phyloP scores from a whole-genome alignment of 768 basidiomycete species.

The Mycena rosella region DNA sequence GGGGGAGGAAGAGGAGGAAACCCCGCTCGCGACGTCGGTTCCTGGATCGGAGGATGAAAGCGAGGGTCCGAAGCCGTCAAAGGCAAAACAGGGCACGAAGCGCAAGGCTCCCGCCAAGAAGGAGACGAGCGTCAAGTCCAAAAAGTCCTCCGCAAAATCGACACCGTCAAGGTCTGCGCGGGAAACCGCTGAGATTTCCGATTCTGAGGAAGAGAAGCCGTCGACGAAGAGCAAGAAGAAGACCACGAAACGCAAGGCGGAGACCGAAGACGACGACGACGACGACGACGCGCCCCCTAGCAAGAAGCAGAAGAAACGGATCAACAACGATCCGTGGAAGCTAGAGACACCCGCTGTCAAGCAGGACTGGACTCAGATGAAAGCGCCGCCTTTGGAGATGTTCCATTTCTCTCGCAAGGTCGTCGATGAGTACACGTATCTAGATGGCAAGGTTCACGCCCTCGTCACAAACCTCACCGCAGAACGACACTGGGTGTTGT shows the following conservation, averaged over 20 bases:
- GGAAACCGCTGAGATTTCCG: conserved; percentile 23
- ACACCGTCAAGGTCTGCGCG: conserved; percentile 28
- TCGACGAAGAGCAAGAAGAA: conserved; percentile 52
- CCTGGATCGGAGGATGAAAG: conserved; percentile 52
- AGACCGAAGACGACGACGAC: conserved; percentile 49
- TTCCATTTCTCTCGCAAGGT: conserved; percentile 93
- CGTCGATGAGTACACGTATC: conserved; percentile 95
- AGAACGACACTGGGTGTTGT: conserved; percentile 93
- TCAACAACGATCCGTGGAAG: conserved; percentile 84
- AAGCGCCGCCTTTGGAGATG: conserved; percentile 88
- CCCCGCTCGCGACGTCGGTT: conserved; percentile 35
- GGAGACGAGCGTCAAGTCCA: conserved; percentile 32
- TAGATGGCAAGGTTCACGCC: conserved; percentile 83
- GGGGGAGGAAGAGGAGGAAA: conserved; percentile 46
- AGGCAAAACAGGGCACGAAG: conserved; percentile 37
- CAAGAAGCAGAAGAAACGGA: conserved; percentile 70
- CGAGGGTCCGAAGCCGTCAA: conserved; percentile 37
- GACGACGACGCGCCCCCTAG: conserved; percentile 55
- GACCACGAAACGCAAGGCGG: conserved; percentile 54
- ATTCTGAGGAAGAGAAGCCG: conserved; percentile 36
- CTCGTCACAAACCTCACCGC: conserved; percentile 83
- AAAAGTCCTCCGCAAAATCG: conserved; percentile 33
- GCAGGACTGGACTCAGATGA: conserved; percentile 83
- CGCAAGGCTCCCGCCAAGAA: conserved; percentile 35
- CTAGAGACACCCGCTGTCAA: conserved; percentile 71